A percentile compares a stretch with the other conserved stretches of the same genome.
phyloP scores from a whole-genome alignment of 1,284 basidiomycete genomes.

The Fomitopsis schrenkii region DNA sequence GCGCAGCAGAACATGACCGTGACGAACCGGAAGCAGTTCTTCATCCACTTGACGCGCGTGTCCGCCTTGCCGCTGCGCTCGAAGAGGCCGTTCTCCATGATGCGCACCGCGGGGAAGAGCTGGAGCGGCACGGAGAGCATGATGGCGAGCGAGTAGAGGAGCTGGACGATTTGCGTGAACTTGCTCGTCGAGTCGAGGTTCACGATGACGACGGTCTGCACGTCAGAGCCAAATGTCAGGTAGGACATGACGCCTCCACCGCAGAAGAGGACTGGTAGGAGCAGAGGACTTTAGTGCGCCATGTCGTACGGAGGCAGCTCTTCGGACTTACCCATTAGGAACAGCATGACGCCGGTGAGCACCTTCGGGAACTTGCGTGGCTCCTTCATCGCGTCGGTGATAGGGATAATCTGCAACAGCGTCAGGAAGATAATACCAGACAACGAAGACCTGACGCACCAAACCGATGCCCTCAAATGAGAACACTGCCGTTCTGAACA shows the following conservation, averaged over 20 bases:
- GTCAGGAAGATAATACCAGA: background rate
- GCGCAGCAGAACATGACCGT: slow-evolving; percentile 75
- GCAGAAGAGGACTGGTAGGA: slow-evolving; percentile 71
- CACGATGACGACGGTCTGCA: slow-evolving; percentile 93
- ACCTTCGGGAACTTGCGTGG: slow-evolving; percentile 91
- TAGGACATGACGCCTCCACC: slow-evolving; percentile 90
- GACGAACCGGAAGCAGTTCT: slow-evolving; percentile 85
- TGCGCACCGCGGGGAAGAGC: slow-evolving; percentile 95
- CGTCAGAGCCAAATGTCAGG: slow-evolving; percentile 82
- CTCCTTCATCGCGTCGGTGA: slow-evolving; percentile 95
- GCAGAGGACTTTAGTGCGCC: slow-evolving; percentile 1
- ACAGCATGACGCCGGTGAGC: slow-evolving; percentile 88
- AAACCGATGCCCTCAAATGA: slow-evolving; percentile 98
- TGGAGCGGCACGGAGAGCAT: slow-evolving; percentile 92
- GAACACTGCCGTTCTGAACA: slow-evolving; percentile 87
- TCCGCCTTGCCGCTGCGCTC: slow-evolving; percentile 81
- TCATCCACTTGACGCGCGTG: slow-evolving; percentile 78
- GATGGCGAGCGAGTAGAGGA: slow-evolving; percentile 91
- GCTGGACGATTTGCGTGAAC: slow-evolving; percentile 88
- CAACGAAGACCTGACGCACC: slow-evolving; percentile 38
- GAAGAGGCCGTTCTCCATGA: slow-evolving; percentile 97
- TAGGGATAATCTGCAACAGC: slow-evolving; percentile 74
- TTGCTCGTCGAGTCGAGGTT: slow-evolving; percentile 86
- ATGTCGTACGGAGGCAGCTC: background rate
- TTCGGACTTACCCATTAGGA: slow-evolving; percentile 54